Conservation (phyloP, 495 filamentous ascomycete species). For the Hypoxylon crocopeplum region DNA sequence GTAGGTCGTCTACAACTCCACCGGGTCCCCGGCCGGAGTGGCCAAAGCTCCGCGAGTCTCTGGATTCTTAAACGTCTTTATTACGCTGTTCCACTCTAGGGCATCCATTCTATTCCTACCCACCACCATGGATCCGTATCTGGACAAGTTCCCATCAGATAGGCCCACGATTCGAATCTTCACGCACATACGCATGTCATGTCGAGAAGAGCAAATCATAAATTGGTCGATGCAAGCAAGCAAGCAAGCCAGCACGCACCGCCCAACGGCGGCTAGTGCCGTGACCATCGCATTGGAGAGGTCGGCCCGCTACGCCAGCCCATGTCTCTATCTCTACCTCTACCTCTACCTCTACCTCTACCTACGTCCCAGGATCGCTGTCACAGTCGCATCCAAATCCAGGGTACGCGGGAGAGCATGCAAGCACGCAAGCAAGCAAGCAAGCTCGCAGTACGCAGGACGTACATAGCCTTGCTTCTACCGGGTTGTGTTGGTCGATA, state of each 20-base stretch:
- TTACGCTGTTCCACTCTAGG: too few species aligned
- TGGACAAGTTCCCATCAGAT: too few species aligned
- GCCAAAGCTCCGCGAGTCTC: conserved; percentile 6
- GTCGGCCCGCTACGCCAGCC: conserved; percentile 32
- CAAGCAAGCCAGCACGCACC: too few species aligned
- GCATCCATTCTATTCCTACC: too few species aligned
- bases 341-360: conserved; percentile 11
- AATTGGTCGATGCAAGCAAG: conserved; percentile 33
- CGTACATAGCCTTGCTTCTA: conserved; percentile 20
- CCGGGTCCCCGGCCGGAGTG: too few species aligned
- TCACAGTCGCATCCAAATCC: conserved; percentile 28
- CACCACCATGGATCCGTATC: too few species aligned
- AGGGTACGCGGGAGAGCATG: conserved; percentile 9
- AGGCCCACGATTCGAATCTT: too few species aligned
- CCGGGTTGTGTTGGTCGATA: conserved; percentile 9
- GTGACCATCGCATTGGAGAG: conserved; percentile 31
- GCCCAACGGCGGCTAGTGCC: conserved; percentile 22
- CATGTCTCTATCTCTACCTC: conserved; percentile 13
- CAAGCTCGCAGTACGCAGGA: too few species aligned
- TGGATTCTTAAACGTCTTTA: neutral
- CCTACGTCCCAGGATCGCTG: conserved; percentile 23
- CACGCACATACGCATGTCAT: conserved; percentile 1
- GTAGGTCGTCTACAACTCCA: too few species aligned
- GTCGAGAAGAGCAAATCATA: conserved; percentile 31
- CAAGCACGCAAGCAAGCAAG: conserved; percentile 17